phyloP scores from a whole-genome alignment of 2,329 filamentous ascomycete genomes.

The Penicillium sp. region DNA sequence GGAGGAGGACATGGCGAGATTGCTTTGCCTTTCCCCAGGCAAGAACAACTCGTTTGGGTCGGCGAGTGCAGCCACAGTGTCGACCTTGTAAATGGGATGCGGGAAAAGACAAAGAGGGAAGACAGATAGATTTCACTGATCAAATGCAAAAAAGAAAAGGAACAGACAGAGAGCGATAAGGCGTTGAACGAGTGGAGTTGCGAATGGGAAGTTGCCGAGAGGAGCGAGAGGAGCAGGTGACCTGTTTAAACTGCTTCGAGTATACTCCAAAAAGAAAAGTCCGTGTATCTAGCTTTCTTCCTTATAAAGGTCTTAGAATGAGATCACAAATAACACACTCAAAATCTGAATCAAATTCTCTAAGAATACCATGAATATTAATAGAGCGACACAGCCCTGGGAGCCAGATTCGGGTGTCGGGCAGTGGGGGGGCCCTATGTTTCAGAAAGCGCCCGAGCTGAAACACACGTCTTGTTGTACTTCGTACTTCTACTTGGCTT shows the following conservation, averaged over 20 bases:
- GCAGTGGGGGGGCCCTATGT: conserved; percentile 22
- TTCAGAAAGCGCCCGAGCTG: conserved; percentile 27
- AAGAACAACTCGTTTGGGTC: conserved; percentile 44
- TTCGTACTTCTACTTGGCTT: background rate
- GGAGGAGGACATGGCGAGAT: conserved; percentile 64
- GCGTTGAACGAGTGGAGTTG: conserved; percentile 13
- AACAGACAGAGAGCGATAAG: conserved; percentile 15
- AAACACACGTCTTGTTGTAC: conserved; percentile 2
- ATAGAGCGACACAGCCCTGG: conserved; percentile 23
- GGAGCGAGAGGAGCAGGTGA: conserved; percentile 9
- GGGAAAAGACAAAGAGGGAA: background rate
- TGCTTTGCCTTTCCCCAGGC: conserved; percentile 43
- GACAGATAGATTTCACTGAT: background rate
- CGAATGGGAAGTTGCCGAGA: conserved; percentile 11
- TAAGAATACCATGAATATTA: conserved; percentile 19
- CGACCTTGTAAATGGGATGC: conserved; percentile 19
- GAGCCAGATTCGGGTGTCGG: conserved; percentile 19
- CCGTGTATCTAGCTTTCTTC: background rate
- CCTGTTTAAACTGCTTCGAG: background rate
- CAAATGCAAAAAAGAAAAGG: conserved; percentile 19
- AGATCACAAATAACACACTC: background rate
- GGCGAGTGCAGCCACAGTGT: conserved; percentile 41
- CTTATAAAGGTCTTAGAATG: background rate
- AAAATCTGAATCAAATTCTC: background rate
- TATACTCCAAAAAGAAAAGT: too few species aligned